Evolutionary conservation across 2,329 filamentous ascomycete genomes (phyloP).

Genomic region (Fusarium palustre): DNA sequence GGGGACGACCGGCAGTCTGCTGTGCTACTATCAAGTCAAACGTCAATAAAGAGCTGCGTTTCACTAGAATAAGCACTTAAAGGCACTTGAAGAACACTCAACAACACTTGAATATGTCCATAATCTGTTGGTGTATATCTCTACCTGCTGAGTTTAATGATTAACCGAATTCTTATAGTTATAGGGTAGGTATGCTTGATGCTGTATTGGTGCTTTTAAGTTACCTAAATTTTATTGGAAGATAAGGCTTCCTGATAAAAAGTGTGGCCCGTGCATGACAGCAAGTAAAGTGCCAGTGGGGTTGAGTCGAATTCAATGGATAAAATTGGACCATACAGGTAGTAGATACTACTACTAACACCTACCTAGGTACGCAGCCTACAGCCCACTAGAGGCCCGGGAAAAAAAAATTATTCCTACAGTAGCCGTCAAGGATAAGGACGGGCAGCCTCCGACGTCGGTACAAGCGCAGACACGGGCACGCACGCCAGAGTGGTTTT

Average conservation of each 20-base stretch:
- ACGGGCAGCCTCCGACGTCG: slow-evolving; percentile 43
- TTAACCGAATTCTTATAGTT: not conserved
- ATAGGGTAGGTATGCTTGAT: slow-evolving; percentile 24
- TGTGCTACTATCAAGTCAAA: not conserved
- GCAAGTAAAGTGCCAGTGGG: not conserved
- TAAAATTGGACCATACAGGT: not conserved
- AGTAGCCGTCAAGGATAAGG: slow-evolving; percentile 2
- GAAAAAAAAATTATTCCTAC: slow-evolving; percentile 28
- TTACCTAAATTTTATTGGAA: not conserved
- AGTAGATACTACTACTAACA: too few relatives aligned
- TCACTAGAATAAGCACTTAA: too few relatives aligned
- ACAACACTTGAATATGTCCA: not conserved
- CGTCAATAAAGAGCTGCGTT: too few relatives aligned
- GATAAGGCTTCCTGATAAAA: not conserved
- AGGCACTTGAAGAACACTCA: too few relatives aligned
- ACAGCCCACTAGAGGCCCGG: slow-evolving; percentile 14
- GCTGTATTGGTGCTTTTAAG: not conserved
- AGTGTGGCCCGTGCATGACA: slow-evolving; percentile 10
- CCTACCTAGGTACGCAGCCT: not conserved
- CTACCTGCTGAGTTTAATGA: not conserved
- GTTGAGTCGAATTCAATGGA: slow-evolving; percentile 6
- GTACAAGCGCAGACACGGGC: slow-evolving; percentile 35
- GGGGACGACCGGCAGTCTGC: too few relatives aligned
- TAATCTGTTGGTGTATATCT: not conserved
- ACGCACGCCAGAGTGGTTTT: slow-evolving; percentile 28